These are phyloP conservation scores for Asterochloris sp. DNA, from an alignment of 139 green algal species.

Conservation along the genomic window DNA sequence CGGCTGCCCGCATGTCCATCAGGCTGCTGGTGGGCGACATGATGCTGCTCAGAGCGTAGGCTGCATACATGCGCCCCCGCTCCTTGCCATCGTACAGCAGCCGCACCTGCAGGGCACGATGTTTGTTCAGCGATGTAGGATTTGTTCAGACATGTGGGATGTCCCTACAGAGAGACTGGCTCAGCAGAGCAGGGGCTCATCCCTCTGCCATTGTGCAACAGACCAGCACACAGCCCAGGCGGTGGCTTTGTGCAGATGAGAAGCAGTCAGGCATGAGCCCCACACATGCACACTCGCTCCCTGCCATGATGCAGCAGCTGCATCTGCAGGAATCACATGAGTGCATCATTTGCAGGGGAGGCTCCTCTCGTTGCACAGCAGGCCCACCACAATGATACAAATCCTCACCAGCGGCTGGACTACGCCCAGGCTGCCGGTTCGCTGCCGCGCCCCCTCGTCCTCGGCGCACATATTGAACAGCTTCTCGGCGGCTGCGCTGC, in stretches of 20 bases:
- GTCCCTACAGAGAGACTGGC: too few relatives aligned
- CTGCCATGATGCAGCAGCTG: neutral
- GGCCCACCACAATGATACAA: too few relatives aligned
- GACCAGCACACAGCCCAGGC: too few relatives aligned
- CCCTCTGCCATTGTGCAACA: too few relatives aligned
- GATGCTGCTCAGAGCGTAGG: conserved; percentile 48
- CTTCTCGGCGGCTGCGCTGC: conserved; percentile 5
- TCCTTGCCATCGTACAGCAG: conserved; percentile 34
- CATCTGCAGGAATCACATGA: neutral
- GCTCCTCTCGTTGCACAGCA: neutral
- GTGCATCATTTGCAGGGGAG: neutral
- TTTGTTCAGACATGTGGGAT: too few relatives aligned
- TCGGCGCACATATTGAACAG: conserved; percentile 17
- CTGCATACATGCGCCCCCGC: conserved; percentile 47
- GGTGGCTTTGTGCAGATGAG: too few relatives aligned
- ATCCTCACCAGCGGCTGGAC: conserved; percentile 3
- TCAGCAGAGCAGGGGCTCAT: too few relatives aligned
- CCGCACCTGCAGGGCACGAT: conserved; percentile 10
- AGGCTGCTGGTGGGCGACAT: conserved; percentile 30
- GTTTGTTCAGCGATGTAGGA: neutral
- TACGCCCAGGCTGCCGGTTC: neutral
- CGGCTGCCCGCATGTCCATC: conserved; percentile 26
- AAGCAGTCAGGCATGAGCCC: neutral
- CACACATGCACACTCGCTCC: neutral
- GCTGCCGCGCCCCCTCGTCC: neutral